Evolutionary conservation across 345 rosid genomes (phyloP).

Genomic region (Acer yangbiense): DNA sequence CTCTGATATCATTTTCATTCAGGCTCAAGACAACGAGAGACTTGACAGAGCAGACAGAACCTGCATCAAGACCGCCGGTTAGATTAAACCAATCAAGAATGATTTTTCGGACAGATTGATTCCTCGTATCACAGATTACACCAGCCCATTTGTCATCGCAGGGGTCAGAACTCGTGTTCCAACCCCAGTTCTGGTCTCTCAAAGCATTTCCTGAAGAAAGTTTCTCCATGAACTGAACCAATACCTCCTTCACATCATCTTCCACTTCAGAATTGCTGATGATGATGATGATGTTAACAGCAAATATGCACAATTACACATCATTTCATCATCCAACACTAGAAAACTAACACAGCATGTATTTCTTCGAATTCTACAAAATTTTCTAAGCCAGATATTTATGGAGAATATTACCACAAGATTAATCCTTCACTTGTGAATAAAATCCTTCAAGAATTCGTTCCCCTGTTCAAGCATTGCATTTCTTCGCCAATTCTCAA

Average conservation of each 20-base stretch:
- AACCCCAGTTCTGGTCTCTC: slow-evolving; percentile 38
- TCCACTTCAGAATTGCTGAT: slow-evolving; percentile 32
- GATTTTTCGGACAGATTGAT: slow-evolving; percentile 37
- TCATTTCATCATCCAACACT: neutral
- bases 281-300: neutral
- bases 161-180: slow-evolving; percentile 58
- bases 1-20: slow-evolving; percentile 38
- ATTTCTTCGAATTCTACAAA: slow-evolving; percentile 6
- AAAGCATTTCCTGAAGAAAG: slow-evolving; percentile 38
- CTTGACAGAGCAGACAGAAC: slow-evolving; percentile 34
- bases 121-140: slow-evolving; percentile 31
- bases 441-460: slow-evolving; percentile 54
- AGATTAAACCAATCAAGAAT: slow-evolving; percentile 48
- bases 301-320: neutral
- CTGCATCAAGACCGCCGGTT: slow-evolving; percentile 43
- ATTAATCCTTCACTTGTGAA: slow-evolving; percentile 36
- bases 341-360: neutral
- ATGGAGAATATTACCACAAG: neutral
- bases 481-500: slow-evolving; percentile 66
- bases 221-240: slow-evolving; percentile 48
- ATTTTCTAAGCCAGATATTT: neutral
- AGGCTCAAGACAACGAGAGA: slow-evolving; percentile 50
- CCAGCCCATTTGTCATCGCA: slow-evolving; percentile 54
- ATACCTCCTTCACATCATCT: slow-evolving; percentile 33
- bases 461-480: slow-evolving; percentile 49